These are phyloP conservation scores for Rutstroemia sp. DNA, from an alignment of 2,329 filamentous ascomycete genomes.

Conservation along the genomic window DNA sequence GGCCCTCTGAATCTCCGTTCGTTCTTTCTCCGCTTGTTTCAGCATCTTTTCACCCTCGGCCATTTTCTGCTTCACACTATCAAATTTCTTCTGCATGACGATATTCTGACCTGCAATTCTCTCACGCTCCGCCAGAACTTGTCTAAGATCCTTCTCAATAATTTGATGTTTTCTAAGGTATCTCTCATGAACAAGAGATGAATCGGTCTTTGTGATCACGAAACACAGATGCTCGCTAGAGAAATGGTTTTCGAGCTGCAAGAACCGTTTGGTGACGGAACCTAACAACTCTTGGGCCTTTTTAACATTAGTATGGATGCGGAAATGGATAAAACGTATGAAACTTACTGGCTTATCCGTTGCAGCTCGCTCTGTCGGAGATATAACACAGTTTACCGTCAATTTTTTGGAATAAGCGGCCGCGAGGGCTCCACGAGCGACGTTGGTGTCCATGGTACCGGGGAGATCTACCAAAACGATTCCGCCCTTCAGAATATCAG, in stretches of 20 bases:
- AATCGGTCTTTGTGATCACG: constrained; percentile 15
- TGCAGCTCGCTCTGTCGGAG: constrained; percentile 7
- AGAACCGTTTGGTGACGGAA: constrained; percentile 8
- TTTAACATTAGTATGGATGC: too few relatives aligned
- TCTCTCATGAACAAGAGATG: neutral
- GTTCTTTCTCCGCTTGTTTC: neutral
- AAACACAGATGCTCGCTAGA: constrained; percentile 16
- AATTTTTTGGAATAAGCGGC: constrained; percentile 14
- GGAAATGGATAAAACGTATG: too few relatives aligned
- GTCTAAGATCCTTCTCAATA: neutral
- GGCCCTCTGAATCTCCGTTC: neutral
- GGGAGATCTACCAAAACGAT: constrained; percentile 19
- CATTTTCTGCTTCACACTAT: neutral
- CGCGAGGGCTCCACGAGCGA: constrained; percentile 14
- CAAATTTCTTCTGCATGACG: neutral
- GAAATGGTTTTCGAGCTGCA: constrained; percentile 17
- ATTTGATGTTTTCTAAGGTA: constrained; percentile 10
- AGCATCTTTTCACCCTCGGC: neutral
- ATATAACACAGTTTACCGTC: constrained; percentile 15
- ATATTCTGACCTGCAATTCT: neutral
- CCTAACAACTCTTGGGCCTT: constrained; percentile 19
- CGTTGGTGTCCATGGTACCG: constrained; percentile 16
- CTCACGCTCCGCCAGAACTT: neutral
- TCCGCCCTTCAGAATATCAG: constrained; percentile 12
- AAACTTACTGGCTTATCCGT: constrained; percentile 9